phyloP scores from a whole-genome alignment of 257 asterid genomes.

The Lycium barbarum region DNA sequence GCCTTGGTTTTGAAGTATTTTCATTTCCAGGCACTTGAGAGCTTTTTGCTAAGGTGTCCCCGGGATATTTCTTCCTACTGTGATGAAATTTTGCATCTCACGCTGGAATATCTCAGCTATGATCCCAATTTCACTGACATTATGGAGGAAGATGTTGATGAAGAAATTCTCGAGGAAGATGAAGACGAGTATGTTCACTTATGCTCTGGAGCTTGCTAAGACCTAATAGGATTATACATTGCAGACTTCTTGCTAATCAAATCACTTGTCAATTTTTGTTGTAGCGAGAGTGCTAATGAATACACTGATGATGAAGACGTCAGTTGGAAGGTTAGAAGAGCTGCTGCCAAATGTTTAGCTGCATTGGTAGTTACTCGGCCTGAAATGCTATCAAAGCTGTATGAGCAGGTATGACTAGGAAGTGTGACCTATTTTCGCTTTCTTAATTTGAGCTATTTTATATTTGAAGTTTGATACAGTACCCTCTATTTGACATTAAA shows the following conservation, averaged over 20 bases:
- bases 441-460: slow-evolving; percentile 17
- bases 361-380: slow-evolving; percentile 96
- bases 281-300: slow-evolving; percentile 95
- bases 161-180: slow-evolving; percentile 86
- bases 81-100: slow-evolving; percentile 79
- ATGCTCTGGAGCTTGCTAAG: slow-evolving; percentile 31
- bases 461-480: not conserved
- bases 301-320: slow-evolving; percentile 98
- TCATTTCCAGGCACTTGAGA: slow-evolving; percentile 83
- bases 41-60: slow-evolving; percentile 92
- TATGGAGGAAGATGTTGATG: slow-evolving; percentile 98
- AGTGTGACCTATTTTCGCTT: slow-evolving; percentile 8
- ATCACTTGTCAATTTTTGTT: slow-evolving; percentile 27
- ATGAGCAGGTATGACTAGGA: slow-evolving; percentile 72
- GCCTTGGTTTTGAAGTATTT: slow-evolving; percentile 14
- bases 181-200: slow-evolving; percentile 85
- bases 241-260: slow-evolving; percentile 12
- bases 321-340: slow-evolving; percentile 99
- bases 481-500: slow-evolving; percentile 15
- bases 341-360: slow-evolving; percentile 97
- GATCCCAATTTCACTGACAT: slow-evolving; percentile 98
- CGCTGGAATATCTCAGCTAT: slow-evolving; percentile 87
- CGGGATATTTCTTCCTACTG: slow-evolving; percentile 89
- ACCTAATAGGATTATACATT: slow-evolving; percentile 19
- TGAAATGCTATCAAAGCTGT: slow-evolving; percentile 90